phyloP scores from a whole-genome alignment of 2,329 filamentous ascomycete genomes.

The Cladophialophora chaetospira region DNA sequence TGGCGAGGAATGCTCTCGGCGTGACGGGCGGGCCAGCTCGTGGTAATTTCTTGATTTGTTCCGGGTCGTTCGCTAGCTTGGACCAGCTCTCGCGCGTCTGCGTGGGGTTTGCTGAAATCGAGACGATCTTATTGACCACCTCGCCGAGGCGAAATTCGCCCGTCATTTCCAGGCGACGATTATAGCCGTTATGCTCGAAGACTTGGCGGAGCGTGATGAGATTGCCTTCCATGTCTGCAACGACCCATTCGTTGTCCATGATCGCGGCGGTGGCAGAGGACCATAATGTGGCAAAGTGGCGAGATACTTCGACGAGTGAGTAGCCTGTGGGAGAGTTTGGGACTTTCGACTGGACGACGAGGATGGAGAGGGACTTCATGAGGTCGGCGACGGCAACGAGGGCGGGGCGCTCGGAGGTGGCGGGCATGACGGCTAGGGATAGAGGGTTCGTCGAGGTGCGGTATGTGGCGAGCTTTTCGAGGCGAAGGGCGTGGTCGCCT shows the following conservation, averaged over 20 bases:
- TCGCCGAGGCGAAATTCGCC: constrained; percentile 87
- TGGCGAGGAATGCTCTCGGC: constrained; percentile 84
- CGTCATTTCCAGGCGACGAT: constrained; percentile 68
- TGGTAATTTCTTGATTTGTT: constrained; percentile 3
- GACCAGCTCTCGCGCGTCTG: background rate
- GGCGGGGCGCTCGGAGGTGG: constrained; percentile 43
- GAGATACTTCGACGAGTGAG: constrained; percentile 68
- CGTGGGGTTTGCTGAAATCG: constrained; percentile 56
- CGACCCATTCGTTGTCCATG: constrained; percentile 73
- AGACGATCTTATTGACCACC: constrained; percentile 85
- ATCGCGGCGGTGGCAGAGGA: constrained; percentile 74
- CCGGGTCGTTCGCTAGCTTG: background rate
- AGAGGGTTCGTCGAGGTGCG: constrained; percentile 82
- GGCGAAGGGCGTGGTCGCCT: constrained; percentile 42
- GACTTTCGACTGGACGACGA: constrained; percentile 61
- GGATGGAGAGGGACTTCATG: constrained; percentile 85
- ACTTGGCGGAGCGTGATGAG: constrained; percentile 68
- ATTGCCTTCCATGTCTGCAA: constrained; percentile 86
- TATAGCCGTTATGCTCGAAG: constrained; percentile 59
- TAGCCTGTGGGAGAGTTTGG: constrained; percentile 18
- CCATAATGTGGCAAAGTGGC: constrained; percentile 83
- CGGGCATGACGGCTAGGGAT: constrained; percentile 70
- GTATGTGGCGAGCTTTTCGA: constrained; percentile 74
- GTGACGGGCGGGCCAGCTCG: constrained; percentile 63
- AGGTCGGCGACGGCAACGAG: constrained; percentile 84